Conservation (phyloP, 495 filamentous ascomycete species). For the Lasiosphaeria miniovina region DNA sequence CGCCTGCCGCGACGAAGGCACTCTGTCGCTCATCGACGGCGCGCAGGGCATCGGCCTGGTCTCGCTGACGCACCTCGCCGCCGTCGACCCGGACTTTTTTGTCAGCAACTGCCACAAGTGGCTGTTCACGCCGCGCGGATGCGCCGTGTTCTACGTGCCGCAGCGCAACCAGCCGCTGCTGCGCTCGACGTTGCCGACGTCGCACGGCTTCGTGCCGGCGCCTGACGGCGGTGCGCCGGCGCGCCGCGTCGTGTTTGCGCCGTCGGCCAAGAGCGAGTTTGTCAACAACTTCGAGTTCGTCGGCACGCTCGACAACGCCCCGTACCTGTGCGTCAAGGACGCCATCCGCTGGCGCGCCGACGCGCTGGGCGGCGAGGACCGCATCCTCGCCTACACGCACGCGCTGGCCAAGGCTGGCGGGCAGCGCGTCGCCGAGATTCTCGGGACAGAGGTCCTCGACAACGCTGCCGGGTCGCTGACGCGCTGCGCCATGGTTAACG, state of each 20-base stretch:
- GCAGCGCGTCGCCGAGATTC: slow-evolving; percentile 49
- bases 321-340: slow-evolving; percentile 68
- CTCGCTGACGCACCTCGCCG: slow-evolving; percentile 52
- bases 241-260: slow-evolving; percentile 49
- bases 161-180: slow-evolving; percentile 68
- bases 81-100: slow-evolving; percentile 77
- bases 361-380: slow-evolving; percentile 71
- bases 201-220: slow-evolving; percentile 53
- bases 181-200: slow-evolving; percentile 71
- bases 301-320: slow-evolving; percentile 68
- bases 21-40: slow-evolving; percentile 68
- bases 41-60: slow-evolving; percentile 78
- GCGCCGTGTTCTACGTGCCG: slow-evolving; percentile 77
- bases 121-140: slow-evolving; percentile 79
- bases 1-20: slow-evolving; percentile 59
- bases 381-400: slow-evolving; percentile 57
- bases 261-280: slow-evolving; percentile 52
- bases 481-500: slow-evolving; percentile 59
- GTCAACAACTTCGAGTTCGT: slow-evolving; percentile 73
- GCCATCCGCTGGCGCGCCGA: slow-evolving; percentile 63
- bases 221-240: neutral
- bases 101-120: slow-evolving; percentile 88
- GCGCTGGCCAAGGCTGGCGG: slow-evolving; percentile 60
- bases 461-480: slow-evolving; percentile 47
- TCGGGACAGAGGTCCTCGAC: slow-evolving; percentile 72